Base-by-base conservation (phyloP, 139 green algal genomes). In the Edaphochlamys debaryana region DNA sequence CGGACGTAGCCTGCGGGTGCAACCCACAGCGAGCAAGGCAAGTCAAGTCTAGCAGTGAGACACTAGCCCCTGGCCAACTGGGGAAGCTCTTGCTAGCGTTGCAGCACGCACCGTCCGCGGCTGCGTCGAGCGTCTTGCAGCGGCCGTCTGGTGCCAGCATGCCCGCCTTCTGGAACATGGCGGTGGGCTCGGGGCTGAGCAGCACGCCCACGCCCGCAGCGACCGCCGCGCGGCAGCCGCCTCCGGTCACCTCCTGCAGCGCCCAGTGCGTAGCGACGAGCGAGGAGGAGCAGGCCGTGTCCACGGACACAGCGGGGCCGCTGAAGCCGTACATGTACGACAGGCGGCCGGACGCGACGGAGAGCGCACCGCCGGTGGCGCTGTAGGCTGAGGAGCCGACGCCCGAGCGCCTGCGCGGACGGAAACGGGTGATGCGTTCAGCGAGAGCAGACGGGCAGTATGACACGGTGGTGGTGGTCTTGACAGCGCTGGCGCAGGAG, bases 1-100 rank as follows among this genome's bases (percentile, higher is more conserved):
- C 94, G 88, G 37, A 97, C 94, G 70, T 98, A 98, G 50, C 95
- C n/a, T n/a, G n/a, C n/a, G n/a, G n/a, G n/a, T n/a, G n/a, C n/a
- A n/a, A n/a, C n/a, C n/a, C n/a, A n/a, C n/a, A n/a, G n/a, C n/a
- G n/a, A n/a, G n/a, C n/a, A n/a, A n/a, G n/a, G n/a, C n/a, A n/a
- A n/a, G n/a, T n/a, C n/a, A n/a, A n/a, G n/a, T n/a, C n/a, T n/a
- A n/a, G n/a, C n/a, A n/a, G n/a, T n/a, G n/a, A n/a, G n/a, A n/a
- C n/a, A n/a, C n/a, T n/a, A n/a, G n/a, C n/a, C n/a, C n/a, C n/a
- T n/a, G n/a, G n/a, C n/a, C n/a, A n/a, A n/a, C n/a, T n/a, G n/a
- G n/a, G n/a, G n/a, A n/a, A n/a, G n/a, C n/a, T n/a, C n/a, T n/a
- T n/a, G n/a, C n/a, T n/a, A n/a, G n/a, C n/a, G n/a, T n/a, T n/a